Conservation (phyloP, 441 rosid species). For the Bruguiera hainesii region DNA sequence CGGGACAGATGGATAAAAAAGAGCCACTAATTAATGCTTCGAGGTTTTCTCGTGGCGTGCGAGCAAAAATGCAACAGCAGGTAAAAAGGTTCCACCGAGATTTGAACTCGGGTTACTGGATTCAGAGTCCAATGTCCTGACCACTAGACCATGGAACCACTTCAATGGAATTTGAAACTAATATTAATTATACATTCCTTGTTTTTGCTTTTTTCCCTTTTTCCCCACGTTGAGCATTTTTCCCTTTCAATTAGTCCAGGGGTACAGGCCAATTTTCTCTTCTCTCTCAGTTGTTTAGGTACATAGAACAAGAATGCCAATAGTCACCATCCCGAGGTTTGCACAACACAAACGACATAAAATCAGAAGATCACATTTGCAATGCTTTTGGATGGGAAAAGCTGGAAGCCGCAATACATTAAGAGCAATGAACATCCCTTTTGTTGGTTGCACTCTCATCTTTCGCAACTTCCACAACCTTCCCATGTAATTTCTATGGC, state of each 20-base stretch:
- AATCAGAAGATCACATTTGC: not conserved
- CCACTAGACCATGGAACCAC: slow-evolving; percentile 41
- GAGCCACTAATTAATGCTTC: not conserved
- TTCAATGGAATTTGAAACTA: not conserved
- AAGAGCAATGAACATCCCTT: not conserved
- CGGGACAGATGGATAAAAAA: not conserved
- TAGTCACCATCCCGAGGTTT: too few relatives aligned
- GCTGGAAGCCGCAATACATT: not conserved
- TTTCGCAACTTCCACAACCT: not conserved
- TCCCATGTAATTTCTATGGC: not conserved
- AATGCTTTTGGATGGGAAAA: not conserved
- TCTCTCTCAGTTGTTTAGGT: too few relatives aligned
- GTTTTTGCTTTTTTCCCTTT: not conserved
- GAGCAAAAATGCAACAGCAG: not conserved
- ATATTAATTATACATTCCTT: too few relatives aligned
- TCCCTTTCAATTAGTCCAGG: not conserved
- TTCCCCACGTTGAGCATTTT: too few relatives aligned
- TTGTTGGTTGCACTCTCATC: not conserved
- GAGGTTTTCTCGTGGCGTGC: not conserved
- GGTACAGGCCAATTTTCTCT: too few relatives aligned
- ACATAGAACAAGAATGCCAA: too few relatives aligned
- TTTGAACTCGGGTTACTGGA: slow-evolving; percentile 52
- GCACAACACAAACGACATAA: too few relatives aligned
- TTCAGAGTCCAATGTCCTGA: slow-evolving; percentile 56
- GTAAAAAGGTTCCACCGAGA: slow-evolving; percentile 41